Percentiles rank a stretch among this genome's conserved stretches.
These are phyloP conservation scores for Rhynchosporium agropyri DNA, from an alignment of 2,329 filamentous ascomycete genomes.

Conservation along the genomic window DNA sequence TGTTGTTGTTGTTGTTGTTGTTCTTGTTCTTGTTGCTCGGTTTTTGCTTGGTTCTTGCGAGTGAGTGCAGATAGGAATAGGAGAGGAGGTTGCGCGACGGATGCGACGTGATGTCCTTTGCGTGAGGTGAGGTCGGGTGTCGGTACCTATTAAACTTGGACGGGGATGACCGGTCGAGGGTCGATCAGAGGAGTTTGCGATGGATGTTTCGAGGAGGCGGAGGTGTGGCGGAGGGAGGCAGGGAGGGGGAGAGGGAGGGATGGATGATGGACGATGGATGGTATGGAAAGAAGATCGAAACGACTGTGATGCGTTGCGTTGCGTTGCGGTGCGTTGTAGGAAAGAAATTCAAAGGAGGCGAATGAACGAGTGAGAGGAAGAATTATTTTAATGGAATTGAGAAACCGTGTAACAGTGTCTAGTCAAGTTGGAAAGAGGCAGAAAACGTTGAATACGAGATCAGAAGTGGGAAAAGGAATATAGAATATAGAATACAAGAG, in stretches of 20 bases:
- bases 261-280: too few relatives aligned
- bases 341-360: too few relatives aligned
- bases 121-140: not conserved
- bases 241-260: not conserved
- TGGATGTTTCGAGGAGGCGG: slow-evolving; percentile 4
- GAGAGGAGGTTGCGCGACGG: not conserved
- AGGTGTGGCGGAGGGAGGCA: not conserved
- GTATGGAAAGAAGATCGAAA: not conserved
- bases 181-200: not conserved
- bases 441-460: not conserved
- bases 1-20: slow-evolving; percentile 8
- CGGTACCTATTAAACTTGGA: not conserved
- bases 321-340: too few relatives aligned
- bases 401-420: too few relatives aligned
- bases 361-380: too few relatives aligned
- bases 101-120: not conserved
- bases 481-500: slow-evolving; percentile 1
- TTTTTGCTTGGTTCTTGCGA: too few relatives aligned
- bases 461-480: not conserved
- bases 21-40: slow-evolving; percentile 1
- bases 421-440: not conserved
- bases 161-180: slow-evolving; percentile 6
- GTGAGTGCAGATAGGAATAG: too few relatives aligned
- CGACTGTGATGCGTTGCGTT: not conserved
- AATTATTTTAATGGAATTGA: too few relatives aligned